phyloP scores from a whole-genome alignment of 192 early-diverging fungal genomes.

The Lunasporangiospora selenospora region DNA sequence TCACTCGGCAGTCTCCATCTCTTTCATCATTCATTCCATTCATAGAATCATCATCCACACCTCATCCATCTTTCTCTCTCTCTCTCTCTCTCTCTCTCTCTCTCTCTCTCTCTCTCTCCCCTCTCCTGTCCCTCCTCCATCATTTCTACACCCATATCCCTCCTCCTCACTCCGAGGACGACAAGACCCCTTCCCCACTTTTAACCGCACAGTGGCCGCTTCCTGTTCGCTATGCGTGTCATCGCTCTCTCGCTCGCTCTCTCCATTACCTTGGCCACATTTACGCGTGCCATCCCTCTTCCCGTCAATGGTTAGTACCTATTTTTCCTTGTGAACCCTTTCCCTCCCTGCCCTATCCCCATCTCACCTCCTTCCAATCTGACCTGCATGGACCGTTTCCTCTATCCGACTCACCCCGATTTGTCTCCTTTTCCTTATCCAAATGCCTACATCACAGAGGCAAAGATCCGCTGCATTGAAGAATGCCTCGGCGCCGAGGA shows the following conservation, averaged over 20 bases:
- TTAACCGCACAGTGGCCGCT: neutral
- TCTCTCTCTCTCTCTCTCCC: conserved; percentile 1
- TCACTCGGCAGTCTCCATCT: no score
- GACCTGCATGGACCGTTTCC: neutral
- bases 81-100: neutral
- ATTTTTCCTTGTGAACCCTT: neutral
- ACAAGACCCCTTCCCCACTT: neutral
- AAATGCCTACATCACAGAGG: neutral
- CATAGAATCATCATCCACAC: neutral
- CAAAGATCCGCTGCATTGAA: conserved; percentile 23
- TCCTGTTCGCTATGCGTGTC: conserved; percentile 15
- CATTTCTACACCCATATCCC: neutral
- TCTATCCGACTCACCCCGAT: neutral
- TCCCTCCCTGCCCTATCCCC: neutral
- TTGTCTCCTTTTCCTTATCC: neutral
- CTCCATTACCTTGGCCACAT: conserved; percentile 19
- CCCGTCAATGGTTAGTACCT: neutral
- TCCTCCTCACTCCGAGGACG: neutral
- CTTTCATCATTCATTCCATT: conserved; percentile 2
- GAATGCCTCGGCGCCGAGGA: conserved; percentile 17
- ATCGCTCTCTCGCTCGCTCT: conserved; percentile 25
- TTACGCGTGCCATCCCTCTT: conserved; percentile 23
- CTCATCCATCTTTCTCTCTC: neutral
- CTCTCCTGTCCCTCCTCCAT: conserved; percentile 1
- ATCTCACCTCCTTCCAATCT: neutral